Percentiles rank a stretch among this genome's conserved stretches.
Evolutionary conservation across 78 protist genomes (phyloP).

Genomic region (Speleostelium caveatum): DNA sequence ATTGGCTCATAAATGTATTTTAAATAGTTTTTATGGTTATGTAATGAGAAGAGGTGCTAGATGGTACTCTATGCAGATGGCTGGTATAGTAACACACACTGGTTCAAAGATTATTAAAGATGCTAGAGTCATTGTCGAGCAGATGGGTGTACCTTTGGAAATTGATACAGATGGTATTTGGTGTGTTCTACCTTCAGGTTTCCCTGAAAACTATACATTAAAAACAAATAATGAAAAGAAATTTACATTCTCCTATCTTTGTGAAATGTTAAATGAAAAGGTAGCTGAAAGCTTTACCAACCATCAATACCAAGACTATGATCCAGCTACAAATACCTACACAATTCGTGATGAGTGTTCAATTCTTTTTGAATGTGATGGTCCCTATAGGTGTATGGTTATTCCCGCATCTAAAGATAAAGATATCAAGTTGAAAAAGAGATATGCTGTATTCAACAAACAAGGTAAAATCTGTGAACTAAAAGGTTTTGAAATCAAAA

Average conservation of each 20-base stretch:
- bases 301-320: constrained; percentile 95
- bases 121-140: constrained; percentile 91
- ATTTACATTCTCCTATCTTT: constrained; percentile 90
- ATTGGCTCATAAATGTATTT: constrained; percentile 99
- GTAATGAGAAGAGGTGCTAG: constrained; percentile 99
- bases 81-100: constrained; percentile 98
- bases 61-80: constrained; percentile 99
- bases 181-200: constrained; percentile 97
- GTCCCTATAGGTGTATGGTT: constrained; percentile 99
- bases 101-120: constrained; percentile 97
- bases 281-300: constrained; percentile 92
- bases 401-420: constrained; percentile 98
- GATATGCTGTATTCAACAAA: constrained; percentile 98
- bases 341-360: constrained; percentile 89
- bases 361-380: constrained; percentile 99
- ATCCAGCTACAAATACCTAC: neutral
- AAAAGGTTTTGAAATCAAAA: constrained; percentile 99
- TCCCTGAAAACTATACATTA: constrained; percentile 95
- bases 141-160: constrained; percentile 98
- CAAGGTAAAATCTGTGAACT: constrained; percentile 97
- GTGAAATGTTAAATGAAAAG: constrained; percentile 94
- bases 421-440: constrained; percentile 85
- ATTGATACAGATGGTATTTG: constrained; percentile 99
- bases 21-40: constrained; percentile 99
- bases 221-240: constrained; percentile 10